These are phyloP conservation scores for Melanomma pulvis-pyrius DNA, from an alignment of 495 filamentous ascomycete species.

Conservation along the genomic window DNA sequence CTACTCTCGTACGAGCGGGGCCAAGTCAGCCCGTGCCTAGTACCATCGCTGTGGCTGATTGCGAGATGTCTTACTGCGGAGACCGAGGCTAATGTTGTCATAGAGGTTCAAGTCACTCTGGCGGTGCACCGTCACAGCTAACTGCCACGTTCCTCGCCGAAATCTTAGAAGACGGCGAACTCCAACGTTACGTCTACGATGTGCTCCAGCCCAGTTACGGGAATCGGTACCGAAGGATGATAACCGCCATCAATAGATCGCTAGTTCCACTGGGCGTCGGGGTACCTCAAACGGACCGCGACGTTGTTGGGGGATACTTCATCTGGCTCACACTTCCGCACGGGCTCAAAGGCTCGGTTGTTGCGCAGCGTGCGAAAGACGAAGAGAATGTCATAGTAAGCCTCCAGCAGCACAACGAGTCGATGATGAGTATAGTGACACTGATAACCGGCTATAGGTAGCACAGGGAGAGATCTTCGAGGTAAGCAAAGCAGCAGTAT, in stretches of 20 bases:
- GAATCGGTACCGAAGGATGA: conserved; percentile 56
- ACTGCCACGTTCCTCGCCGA: conserved; percentile 66
- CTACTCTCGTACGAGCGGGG: not conserved
- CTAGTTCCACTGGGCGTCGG: conserved; percentile 63
- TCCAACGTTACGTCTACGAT: conserved; percentile 50
- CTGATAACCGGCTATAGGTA: conserved; percentile 1
- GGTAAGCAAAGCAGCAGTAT: conserved; percentile 45
- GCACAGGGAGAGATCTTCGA: conserved; percentile 65
- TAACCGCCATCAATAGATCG: conserved; percentile 56
- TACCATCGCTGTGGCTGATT: not conserved
- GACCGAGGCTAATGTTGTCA: conserved; percentile 3
- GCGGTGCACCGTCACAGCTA: conserved; percentile 76
- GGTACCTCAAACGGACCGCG: conserved; percentile 46
- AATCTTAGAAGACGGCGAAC: conserved; percentile 56
- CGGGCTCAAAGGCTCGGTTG: conserved; percentile 53
- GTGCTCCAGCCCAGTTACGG: conserved; percentile 59
- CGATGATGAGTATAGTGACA: not conserved
- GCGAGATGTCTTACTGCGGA: not conserved
- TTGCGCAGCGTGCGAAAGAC: conserved; percentile 57
- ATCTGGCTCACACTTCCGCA: conserved; percentile 71
- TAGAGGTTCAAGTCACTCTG: conserved; percentile 69
- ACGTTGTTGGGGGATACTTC: conserved; percentile 74
- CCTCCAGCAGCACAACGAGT: not conserved
- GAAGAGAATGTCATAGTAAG: conserved; percentile 63
- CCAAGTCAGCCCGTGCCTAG: not conserved